Evolutionary conservation across 2,329 filamentous ascomycete species (phyloP).

Genomic region (Torrubiellomyces zombiae): DNA sequence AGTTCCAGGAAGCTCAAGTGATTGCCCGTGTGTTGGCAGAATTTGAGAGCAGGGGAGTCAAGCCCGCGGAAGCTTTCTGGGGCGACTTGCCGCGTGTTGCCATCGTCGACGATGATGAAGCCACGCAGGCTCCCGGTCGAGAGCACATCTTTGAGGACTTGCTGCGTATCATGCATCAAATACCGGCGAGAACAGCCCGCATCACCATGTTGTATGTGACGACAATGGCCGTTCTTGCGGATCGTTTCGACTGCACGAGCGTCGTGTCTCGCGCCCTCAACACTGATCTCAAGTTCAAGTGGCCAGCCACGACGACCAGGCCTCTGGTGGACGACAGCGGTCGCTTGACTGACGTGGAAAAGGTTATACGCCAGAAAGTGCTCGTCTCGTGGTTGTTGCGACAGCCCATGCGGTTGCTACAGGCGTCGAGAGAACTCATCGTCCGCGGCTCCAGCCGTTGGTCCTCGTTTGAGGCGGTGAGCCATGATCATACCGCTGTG

Average conservation of each 20-base stretch:
- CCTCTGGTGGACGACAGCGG: constrained; percentile 20
- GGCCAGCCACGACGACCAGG: constrained; percentile 28
- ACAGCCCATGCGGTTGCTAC: constrained; percentile 40
- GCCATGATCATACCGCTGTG: constrained; percentile 20
- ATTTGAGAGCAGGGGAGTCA: constrained; percentile 29
- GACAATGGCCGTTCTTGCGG: constrained; percentile 53
- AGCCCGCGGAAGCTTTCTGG: constrained; percentile 29
- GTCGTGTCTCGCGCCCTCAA: constrained; percentile 37
- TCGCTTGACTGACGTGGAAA: constrained; percentile 33
- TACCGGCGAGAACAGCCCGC: constrained; percentile 18
- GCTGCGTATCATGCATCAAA: constrained; percentile 46
- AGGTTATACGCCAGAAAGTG: constrained; percentile 52
- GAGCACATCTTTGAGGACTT: constrained; percentile 51
- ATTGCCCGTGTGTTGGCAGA: constrained; percentile 33
- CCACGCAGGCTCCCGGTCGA: constrained; percentile 41
- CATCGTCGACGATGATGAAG: constrained; percentile 53
- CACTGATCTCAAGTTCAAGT: constrained; percentile 33
- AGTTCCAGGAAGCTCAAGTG: constrained; percentile 45
- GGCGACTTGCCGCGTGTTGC: constrained; percentile 43
- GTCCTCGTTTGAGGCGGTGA: constrained; percentile 23
- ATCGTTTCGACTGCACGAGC: constrained; percentile 51
- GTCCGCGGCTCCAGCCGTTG: constrained; percentile 46
- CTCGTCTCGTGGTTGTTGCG: constrained; percentile 50
- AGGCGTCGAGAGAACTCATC: constrained; percentile 48
- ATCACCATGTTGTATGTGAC: constrained; percentile 45